Evolutionary conservation across 805 yeast species (phyloP).

Genomic region (Lachancea sp.): DNA sequence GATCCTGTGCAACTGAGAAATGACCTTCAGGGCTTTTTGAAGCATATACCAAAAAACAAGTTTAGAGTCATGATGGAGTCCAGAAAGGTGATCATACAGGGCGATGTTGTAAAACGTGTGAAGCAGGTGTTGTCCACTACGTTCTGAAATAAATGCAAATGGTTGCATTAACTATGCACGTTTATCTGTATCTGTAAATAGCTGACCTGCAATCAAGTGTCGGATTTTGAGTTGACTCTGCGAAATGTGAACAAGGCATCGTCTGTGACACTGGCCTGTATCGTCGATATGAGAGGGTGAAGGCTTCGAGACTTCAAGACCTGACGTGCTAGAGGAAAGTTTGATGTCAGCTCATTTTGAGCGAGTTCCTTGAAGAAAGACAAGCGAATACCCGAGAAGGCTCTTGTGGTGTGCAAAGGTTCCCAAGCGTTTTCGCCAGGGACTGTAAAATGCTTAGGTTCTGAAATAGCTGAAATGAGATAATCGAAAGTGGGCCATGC

Average conservation of each 20-base stretch:
- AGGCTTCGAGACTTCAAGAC: constrained; percentile 13
- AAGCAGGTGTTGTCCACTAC: constrained; percentile 24
- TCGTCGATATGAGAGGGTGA: constrained; percentile 13
- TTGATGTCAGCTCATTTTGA: constrained; percentile 15
- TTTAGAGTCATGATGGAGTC: constrained; percentile 47
- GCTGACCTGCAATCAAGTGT: constrained; percentile 3
- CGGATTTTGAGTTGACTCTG: constrained; percentile 8
- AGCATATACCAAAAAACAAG: constrained; percentile 40
- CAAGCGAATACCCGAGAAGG: constrained; percentile 38
- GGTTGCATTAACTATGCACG: not conserved
- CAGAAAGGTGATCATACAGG: constrained; percentile 47
- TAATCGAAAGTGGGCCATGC: constrained; percentile 48
- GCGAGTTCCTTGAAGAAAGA: constrained; percentile 16
- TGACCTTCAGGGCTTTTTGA: constrained; percentile 52
- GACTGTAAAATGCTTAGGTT: constrained; percentile 19
- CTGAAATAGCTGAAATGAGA: constrained; percentile 38
- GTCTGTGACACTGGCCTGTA: constrained; percentile 17
- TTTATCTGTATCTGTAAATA: constrained; percentile 12
- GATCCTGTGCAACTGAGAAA: constrained; percentile 56
- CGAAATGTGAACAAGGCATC: constrained; percentile 30
- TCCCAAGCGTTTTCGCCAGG: constrained; percentile 36
- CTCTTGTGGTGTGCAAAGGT: constrained; percentile 34
- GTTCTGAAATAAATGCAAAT: constrained; percentile 9
- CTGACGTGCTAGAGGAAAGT: constrained; percentile 13
- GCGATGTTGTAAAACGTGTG: constrained; percentile 37